Evolutionary conservation across 345 rosid species (phyloP).

Genomic region (Garcia nutans): DNA sequence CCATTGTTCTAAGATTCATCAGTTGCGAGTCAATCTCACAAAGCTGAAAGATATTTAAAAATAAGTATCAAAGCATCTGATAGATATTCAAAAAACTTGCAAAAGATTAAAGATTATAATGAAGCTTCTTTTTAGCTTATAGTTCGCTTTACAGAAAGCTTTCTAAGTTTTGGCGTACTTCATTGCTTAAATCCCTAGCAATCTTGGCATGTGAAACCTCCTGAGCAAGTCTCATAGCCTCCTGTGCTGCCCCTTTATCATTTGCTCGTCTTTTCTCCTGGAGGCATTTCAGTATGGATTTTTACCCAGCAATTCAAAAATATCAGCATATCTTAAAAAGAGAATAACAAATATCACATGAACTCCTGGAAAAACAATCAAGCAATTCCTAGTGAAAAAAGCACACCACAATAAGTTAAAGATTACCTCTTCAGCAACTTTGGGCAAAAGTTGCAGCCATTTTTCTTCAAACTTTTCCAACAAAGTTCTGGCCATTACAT

Average conservation of each 20-base stretch:
- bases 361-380: constrained; percentile 3
- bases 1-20: constrained; percentile 61
- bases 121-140: constrained; percentile 1
- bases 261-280: constrained; percentile 74
- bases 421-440: constrained; percentile 77
- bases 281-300: constrained; percentile 12
- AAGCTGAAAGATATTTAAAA: constrained; percentile 46
- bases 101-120: neutral
- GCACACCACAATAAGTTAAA: neutral
- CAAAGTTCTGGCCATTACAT: constrained; percentile 80
- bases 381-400: constrained; percentile 3
- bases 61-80: neutral
- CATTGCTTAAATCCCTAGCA: constrained; percentile 61
- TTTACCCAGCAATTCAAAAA: neutral
- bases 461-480: constrained; percentile 82
- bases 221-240: constrained; percentile 62
- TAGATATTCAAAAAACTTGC: neutral
- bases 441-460: constrained; percentile 77
- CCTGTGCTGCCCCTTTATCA: constrained; percentile 58
- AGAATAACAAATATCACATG: neutral
- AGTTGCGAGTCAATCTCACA: constrained; percentile 59
- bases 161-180: constrained; percentile 39
- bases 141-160: neutral
- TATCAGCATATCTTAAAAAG: neutral
- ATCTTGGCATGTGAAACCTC: constrained; percentile 76